phyloP scores from a whole-genome alignment of 371 early-diverging fungal species.

The Mortierella sp. region DNA sequence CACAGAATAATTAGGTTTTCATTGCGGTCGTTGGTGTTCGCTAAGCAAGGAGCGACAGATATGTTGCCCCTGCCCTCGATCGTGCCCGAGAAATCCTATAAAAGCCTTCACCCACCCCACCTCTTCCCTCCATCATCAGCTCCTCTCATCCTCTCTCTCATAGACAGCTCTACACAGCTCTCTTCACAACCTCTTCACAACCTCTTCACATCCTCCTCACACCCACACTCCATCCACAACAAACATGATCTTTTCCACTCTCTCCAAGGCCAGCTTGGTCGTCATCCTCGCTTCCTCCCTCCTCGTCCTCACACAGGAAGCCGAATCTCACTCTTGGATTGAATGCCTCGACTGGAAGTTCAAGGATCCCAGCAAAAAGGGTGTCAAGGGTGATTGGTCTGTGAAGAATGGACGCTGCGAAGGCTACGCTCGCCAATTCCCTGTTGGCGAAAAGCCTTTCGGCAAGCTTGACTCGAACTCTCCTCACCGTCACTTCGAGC shows the following conservation, averaged over 20 bases:
- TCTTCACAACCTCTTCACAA: no score
- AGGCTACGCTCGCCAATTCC: conserved; percentile 51
- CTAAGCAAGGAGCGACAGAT: no score
- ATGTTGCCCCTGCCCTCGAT: no score
- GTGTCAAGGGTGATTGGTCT: conserved; percentile 35
- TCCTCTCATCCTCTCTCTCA: no score
- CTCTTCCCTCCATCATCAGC: not conserved
- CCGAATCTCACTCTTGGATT: conserved; percentile 44
- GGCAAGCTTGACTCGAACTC: conserved; percentile 43
- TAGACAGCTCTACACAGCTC: no score
- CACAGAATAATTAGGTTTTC: no score
- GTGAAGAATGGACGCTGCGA: conserved; percentile 42
- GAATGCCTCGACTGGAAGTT: conserved; percentile 53
- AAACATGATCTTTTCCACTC: conserved; percentile 30
- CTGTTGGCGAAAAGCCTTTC: conserved; percentile 40
- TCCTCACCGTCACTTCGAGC: conserved; percentile 55
- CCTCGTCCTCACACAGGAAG: conserved; percentile 19
- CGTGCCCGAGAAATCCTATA: no score
- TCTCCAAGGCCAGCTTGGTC: conserved; percentile 43
- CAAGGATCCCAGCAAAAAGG: conserved; percentile 17
- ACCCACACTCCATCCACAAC: not conserved
- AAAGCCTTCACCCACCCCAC: conserved; percentile 1
- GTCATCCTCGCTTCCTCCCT: conserved; percentile 33
- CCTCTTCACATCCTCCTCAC: no score
- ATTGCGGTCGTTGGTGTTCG: no score